Base-by-base conservation (phyloP, 2,329 filamentous ascomycete species). In the Blumeria hordei region DNA sequence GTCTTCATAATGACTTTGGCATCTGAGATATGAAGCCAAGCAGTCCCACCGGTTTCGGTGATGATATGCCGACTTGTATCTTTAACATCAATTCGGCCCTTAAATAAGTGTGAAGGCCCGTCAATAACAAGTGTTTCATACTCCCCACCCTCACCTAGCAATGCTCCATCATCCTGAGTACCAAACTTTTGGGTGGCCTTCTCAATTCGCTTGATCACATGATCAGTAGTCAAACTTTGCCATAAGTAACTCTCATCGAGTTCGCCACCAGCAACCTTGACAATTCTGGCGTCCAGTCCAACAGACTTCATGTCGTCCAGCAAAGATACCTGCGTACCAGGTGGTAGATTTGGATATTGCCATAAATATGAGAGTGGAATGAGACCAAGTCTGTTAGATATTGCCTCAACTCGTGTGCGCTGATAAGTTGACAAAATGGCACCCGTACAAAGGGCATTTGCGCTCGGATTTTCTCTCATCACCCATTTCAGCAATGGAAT, bases 371-470 rank as follows among this genome's bases (percentile, higher is more conserved):
- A 83, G 33, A 98, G 72, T 12, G 92, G 86, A 0, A 76, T 75
- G 11, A 98, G 75, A 2, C 83, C 84, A n/a, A 96, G 73, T 14
- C 92, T 76, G n/a, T 81, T 65, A 10, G 88, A 88, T 10, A 96
- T 81, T 56, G 85, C 90, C 69, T 98, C 92, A 53, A 98, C 83
- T n/a, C 92, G 76, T 0, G 90, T 96, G 56, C 92, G 82, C 69
- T 98, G 92, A 68, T 98, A 98, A 3, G 88, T 94, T 9, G 87
- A 94, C 39, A 96, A 70, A 58, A 98, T 94, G 18, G 92, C 92
- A 55, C 92, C 92, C 0, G 88, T 87, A 61, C 82, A 88, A 53
- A 98, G 71, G 35, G 90, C 92, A 65, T 93, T 88, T 54, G 85
- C 83, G 56, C 83, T 76, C 0, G 90, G 90, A 65, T 94, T 85